phyloP scores from a whole-genome alignment of 176 grass and related monocot species.

The Eragrostis curvula region DNA sequence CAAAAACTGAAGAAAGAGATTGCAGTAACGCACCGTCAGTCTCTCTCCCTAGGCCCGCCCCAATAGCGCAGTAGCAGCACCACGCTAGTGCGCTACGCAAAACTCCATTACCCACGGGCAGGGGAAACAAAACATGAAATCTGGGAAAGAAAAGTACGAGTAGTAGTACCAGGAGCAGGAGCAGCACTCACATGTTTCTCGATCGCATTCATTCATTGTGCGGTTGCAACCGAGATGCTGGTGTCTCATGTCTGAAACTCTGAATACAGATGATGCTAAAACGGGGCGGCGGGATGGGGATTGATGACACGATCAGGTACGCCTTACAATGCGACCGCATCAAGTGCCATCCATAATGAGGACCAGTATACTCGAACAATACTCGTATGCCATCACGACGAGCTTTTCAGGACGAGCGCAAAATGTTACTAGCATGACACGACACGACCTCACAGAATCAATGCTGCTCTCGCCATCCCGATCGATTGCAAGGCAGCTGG shows the following conservation, averaged over 20 bases:
- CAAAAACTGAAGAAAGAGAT: not conserved
- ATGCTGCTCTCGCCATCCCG: not conserved
- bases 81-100: not conserved
- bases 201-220: not conserved
- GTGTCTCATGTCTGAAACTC: not conserved
- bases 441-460: constrained; percentile 14
- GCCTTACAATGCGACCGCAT: not conserved
- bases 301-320: not conserved
- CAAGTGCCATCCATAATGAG: not conserved
- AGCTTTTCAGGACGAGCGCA: not conserved
- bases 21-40: not conserved
- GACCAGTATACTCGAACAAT: not conserved
- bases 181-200: not conserved
- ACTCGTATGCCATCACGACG: too few species aligned
- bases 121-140: not conserved
- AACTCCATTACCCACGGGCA: not conserved
- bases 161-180: not conserved
- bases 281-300: not conserved
- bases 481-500: not conserved
- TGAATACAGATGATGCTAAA: not conserved
- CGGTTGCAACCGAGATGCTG: not conserved
- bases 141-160: not conserved
- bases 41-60: not conserved
- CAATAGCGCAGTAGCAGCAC: not conserved
- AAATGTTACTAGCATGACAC: not conserved